phyloP scores from a whole-genome alignment of 2,329 filamentous ascomycete genomes.

The Colletotrichum graminicola region DNA sequence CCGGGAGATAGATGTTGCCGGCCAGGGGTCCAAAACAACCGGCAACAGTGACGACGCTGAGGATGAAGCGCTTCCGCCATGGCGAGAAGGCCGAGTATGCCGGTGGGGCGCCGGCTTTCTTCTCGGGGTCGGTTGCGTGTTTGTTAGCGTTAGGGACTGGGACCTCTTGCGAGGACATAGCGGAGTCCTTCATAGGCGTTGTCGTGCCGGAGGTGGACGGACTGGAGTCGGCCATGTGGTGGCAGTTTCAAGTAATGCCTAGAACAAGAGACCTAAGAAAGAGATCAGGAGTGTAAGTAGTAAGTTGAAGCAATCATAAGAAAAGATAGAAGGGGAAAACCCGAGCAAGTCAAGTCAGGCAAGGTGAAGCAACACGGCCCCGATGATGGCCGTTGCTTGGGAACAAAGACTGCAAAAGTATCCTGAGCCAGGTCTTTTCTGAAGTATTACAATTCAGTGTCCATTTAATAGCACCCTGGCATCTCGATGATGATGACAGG shows the following conservation, averaged over 20 bases:
- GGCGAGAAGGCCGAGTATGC: slow-evolving; percentile 55
- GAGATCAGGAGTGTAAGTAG: background rate
- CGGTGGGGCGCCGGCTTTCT: slow-evolving; percentile 29
- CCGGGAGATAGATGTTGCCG: slow-evolving; percentile 59
- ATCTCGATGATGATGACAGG: background rate
- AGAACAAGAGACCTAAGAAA: background rate
- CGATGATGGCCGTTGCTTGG: slow-evolving; percentile 6
- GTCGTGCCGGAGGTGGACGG: slow-evolving; percentile 24
- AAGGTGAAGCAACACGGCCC: slow-evolving; percentile 4
- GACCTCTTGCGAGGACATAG: background rate
- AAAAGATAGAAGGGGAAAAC: background rate
- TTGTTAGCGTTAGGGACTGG: slow-evolving; percentile 4
- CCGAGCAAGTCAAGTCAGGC: background rate
- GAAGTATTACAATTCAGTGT: background rate
- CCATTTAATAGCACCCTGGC: slow-evolving; percentile 12
- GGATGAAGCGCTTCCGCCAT: slow-evolving; percentile 52
- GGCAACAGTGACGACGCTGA: slow-evolving; percentile 54
- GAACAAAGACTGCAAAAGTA: background rate
- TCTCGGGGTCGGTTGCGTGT: slow-evolving; percentile 39
- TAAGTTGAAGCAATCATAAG: background rate
- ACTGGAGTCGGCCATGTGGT: slow-evolving; percentile 26
- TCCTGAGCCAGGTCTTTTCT: background rate
- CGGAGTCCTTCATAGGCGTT: slow-evolving; percentile 23
- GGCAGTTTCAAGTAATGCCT: background rate
- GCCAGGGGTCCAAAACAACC: slow-evolving; percentile 58